phyloP scores from a whole-genome alignment of 2,329 filamentous ascomycete species.

The Tympanopsis confertula region DNA sequence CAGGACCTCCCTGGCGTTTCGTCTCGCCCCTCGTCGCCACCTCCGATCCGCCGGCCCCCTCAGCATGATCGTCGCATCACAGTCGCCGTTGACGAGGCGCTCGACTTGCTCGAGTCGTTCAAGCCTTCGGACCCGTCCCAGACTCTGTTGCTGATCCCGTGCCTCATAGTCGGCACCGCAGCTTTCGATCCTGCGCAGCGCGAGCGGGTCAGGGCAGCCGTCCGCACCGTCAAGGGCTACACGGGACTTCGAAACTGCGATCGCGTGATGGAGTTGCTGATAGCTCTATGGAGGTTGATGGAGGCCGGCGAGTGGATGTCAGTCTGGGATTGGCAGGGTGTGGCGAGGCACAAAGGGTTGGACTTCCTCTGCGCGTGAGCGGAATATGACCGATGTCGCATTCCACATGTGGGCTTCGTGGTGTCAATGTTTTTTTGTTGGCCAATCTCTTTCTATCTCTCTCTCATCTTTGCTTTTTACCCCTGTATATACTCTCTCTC shows the following conservation, averaged over 20 bases:
- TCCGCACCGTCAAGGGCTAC: conserved; percentile 41
- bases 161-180: conserved; percentile 47
- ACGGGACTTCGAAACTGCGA: conserved; percentile 49
- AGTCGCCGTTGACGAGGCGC: conserved; percentile 41
- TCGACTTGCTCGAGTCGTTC: conserved; percentile 41
- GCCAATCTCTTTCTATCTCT: not conserved
- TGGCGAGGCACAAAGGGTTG: conserved; percentile 38
- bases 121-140: conserved; percentile 45
- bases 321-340: conserved; percentile 54
- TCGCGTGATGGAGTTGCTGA: conserved; percentile 37
- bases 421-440: no score
- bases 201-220: conserved; percentile 34
- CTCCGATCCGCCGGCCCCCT: conserved; percentile 31
- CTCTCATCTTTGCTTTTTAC: not conserved
- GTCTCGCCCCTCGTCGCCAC: conserved; percentile 25
- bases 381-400: not conserved
- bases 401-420: no score
- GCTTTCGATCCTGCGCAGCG: conserved; percentile 41
- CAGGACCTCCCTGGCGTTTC: conserved; percentile 12
- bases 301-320: conserved; percentile 41
- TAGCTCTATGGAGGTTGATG: conserved; percentile 49
- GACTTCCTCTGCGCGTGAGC: conserved; percentile 39
- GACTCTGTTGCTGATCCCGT: conserved; percentile 47
- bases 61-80: conserved; percentile 39
- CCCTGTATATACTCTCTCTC: not conserved